Percentiles rank a stretch among this genome's conserved stretches.
Evolutionary conservation across 2,329 filamentous ascomycete species (phyloP).

Genomic region (Scopulariopsis brevicaulis): DNA sequence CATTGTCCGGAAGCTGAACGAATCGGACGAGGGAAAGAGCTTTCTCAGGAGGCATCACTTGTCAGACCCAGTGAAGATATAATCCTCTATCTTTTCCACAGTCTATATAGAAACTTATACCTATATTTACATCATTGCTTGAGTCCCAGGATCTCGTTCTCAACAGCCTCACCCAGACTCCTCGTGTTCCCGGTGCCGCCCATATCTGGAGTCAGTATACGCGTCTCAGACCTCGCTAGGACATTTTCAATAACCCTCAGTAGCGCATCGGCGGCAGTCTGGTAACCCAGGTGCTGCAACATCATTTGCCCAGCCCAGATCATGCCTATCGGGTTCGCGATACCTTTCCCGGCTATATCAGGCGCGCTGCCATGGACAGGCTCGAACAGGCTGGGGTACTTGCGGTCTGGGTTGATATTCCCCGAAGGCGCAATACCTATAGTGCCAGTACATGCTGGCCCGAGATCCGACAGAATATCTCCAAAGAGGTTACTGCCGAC

Average conservation of each 20-base stretch:
- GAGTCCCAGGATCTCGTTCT: conserved; percentile 9
- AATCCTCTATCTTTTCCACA: too few relatives aligned
- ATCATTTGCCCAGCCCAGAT: conserved; percentile 63
- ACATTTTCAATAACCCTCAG: conserved; percentile 53
- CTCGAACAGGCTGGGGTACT: conserved; percentile 46
- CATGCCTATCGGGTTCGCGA: conserved; percentile 63
- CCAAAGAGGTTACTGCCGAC: conserved; percentile 53
- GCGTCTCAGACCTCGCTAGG: conserved; percentile 30
- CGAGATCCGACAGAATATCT: conserved; percentile 61
- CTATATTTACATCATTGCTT: too few relatives aligned
- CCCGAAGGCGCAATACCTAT: conserved; percentile 64
- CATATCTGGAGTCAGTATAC: conserved; percentile 18
- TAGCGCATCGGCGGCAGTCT: conserved; percentile 34
- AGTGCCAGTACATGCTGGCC: conserved; percentile 56
- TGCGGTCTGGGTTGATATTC: conserved; percentile 49
- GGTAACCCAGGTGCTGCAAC: conserved; percentile 14
- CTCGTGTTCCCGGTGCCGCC: conserved; percentile 16
- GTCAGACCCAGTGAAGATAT: too few relatives aligned
- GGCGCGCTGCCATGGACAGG: conserved; percentile 63
- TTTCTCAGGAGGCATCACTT: too few relatives aligned
- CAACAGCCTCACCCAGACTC: conserved; percentile 11
- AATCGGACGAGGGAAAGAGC: too few relatives aligned
- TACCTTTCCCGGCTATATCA: conserved; percentile 62
- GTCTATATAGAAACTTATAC: too few relatives aligned
- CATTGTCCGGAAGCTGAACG: too few relatives aligned